These are phyloP conservation scores for Shiraia bambusicola DNA, from an alignment of 2,329 filamentous ascomycete genomes.

Conservation along the genomic window DNA sequence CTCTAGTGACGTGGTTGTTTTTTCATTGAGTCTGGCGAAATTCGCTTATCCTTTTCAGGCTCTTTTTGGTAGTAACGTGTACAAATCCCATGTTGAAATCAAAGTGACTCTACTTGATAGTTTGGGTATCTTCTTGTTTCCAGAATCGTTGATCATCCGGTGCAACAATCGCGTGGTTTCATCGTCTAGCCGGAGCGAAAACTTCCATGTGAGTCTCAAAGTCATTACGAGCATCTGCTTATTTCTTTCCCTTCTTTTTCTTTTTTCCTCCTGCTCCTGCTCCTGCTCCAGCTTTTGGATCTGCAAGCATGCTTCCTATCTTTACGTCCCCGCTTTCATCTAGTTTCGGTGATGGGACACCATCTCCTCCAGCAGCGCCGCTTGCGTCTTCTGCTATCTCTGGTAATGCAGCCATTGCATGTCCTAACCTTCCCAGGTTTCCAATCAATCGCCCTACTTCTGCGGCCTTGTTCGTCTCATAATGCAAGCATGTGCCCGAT, in stretches of 20 bases:
- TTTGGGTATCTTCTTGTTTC: neutral
- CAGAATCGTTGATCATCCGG: conserved; percentile 1
- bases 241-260: conserved; percentile 56
- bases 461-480: conserved; percentile 84
- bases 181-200: no score
- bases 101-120: neutral
- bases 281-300: conserved; percentile 23
- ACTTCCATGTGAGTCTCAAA: no score
- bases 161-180: neutral
- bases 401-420: conserved; percentile 57
- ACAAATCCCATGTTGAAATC: no score
- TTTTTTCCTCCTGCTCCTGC: conserved; percentile 46
- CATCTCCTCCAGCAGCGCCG: conserved; percentile 32
- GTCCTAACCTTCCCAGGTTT: conserved; percentile 73
- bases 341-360: conserved; percentile 33
- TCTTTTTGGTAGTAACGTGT: no score
- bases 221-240: conserved; percentile 12
- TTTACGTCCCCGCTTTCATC: conserved; percentile 36
- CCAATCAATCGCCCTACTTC: conserved; percentile 84
- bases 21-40: no score
- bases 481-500: conserved; percentile 83
- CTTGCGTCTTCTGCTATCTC: conserved; percentile 45
- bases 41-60: no score
- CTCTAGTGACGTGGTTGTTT: no score
- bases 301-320: conserved; percentile 28